phyloP scores from a whole-genome alignment of 208 protist genomes.

The Leishmania major region DNA sequence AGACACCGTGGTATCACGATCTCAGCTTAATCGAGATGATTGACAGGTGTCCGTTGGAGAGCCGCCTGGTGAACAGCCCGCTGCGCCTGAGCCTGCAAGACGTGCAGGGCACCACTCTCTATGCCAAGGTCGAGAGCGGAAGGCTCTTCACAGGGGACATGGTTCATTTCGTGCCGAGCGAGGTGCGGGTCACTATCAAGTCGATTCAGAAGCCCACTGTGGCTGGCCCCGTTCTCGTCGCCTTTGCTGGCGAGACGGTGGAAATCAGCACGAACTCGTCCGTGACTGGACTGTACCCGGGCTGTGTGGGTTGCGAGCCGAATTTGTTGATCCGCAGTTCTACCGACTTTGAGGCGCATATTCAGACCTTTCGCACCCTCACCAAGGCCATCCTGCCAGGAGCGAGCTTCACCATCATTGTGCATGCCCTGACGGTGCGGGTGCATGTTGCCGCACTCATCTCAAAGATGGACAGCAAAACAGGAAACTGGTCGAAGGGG shows the following conservation, averaged over 20 bases:
- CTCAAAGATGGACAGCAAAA: slow-evolving; percentile 63
- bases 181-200: slow-evolving; percentile 57
- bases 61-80: slow-evolving; percentile 59
- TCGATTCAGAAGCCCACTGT: slow-evolving; percentile 67
- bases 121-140: slow-evolving; percentile 84
- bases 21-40: slow-evolving; percentile 70
- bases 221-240: slow-evolving; percentile 52
- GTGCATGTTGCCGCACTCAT: slow-evolving; percentile 73
- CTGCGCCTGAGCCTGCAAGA: slow-evolving; percentile 83
- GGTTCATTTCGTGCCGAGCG: slow-evolving; percentile 62
- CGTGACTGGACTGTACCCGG: slow-evolving; percentile 61
- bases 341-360: slow-evolving; percentile 78
- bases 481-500: slow-evolving; percentile 74
- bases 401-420: slow-evolving; percentile 63
- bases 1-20: slow-evolving; percentile 79
- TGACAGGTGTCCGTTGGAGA: slow-evolving; percentile 74
- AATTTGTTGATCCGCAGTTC: slow-evolving; percentile 32
- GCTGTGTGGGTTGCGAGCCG: slow-evolving; percentile 67
- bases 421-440: slow-evolving; percentile 70
- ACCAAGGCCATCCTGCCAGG: slow-evolving; percentile 72
- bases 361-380: slow-evolving; percentile 79
- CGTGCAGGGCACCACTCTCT: slow-evolving; percentile 57
- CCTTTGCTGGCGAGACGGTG: slow-evolving; percentile 78
- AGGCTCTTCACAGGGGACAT: slow-evolving; percentile 44
- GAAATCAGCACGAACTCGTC: slow-evolving; percentile 60